Evolutionary conservation across 768 basidiomycete genomes (phyloP), one percentile per base, ranked within the genome.

Genomic region (Kwoniella pini): DNA sequence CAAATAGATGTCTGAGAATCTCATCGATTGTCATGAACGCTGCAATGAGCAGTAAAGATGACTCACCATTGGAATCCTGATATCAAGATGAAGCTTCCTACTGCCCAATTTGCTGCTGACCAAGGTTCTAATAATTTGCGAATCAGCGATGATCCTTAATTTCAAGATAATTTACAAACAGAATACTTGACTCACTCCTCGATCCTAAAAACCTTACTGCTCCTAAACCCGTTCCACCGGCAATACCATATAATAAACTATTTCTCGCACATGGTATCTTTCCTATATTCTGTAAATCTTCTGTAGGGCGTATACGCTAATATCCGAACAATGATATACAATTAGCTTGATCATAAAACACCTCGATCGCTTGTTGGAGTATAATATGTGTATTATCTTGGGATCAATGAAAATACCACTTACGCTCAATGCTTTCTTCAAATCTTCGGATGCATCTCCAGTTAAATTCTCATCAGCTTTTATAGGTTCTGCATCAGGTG

Each of bases 171-270:
- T n/a, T n/a, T n/a, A n/a, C n/a, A n/a, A n/a, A n/a, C n/a, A n/a
- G n/a, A n/a, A n/a, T n/a, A n/a, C n/a, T n/a, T 4, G 17, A 58
- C 75, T 59, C 58, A 76, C 75, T 64, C 65, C 67, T 64, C 28
- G 69, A 66, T 12, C 71, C 68, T 9, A 78, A 44, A 46, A 66
- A 78, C 11, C 69, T 52, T 1, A 78, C 63, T 24, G 72, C 71
- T 0, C 77, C 77, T 28, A 78, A 56, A 2, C 73, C 77, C 13
- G 64, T 49, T 17, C 75, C 77, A 4, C 73, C 77, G 3, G 60
- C 74, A 11, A 78, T 78, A 3, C 77, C 77, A 57, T 71, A 74
- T 12, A 78, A 54, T 53, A 78, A 44, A 54, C 71, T 73, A 40
- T 65, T 68, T 26, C 77, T 57, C 1, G 68, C 70, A 57, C 77